phyloP scores from a whole-genome alignment of 2,329 filamentous ascomycete species.

The Zymoseptoria crescenta region DNA sequence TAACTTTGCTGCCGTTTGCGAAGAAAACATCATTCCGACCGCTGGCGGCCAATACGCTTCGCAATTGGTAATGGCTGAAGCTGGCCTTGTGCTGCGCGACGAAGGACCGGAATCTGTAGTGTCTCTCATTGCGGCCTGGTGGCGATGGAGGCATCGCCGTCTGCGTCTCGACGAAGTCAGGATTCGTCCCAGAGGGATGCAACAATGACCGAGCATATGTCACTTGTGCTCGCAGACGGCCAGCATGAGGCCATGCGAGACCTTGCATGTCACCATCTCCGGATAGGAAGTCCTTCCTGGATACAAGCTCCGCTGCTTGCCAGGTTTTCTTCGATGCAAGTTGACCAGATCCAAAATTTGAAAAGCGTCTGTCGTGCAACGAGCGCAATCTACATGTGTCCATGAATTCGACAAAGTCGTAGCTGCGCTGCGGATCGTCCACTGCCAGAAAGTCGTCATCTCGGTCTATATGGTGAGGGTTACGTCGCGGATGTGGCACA shows the following conservation, averaged over 20 bases:
- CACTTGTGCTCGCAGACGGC: constrained; percentile 22
- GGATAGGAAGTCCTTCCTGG: constrained; percentile 8
- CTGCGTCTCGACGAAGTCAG: not conserved
- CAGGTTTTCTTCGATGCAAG: constrained; percentile 14
- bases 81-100: constrained; percentile 39
- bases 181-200: constrained; percentile 17
- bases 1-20: constrained; percentile 40
- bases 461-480: not conserved
- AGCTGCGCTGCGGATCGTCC: constrained; percentile 22
- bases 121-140: constrained; percentile 8
- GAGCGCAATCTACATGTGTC: constrained; percentile 24
- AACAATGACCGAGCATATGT: constrained; percentile 23
- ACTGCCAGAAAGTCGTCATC: constrained; percentile 23
- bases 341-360: constrained; percentile 14
- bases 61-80: constrained; percentile 53
- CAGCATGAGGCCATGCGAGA: constrained; percentile 28
- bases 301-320: constrained; percentile 11
- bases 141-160: constrained; percentile 1
- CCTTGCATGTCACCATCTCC: constrained; percentile 30
- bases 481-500: not conserved
- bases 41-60: constrained; percentile 49
- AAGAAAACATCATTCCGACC: constrained; percentile 51
- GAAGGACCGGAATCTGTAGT: constrained; percentile 26
- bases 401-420: constrained; percentile 27
- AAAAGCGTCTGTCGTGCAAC: constrained; percentile 13